Conservation (phyloP, 495 filamentous ascomycete species). For the Penicillium arizonense region DNA sequence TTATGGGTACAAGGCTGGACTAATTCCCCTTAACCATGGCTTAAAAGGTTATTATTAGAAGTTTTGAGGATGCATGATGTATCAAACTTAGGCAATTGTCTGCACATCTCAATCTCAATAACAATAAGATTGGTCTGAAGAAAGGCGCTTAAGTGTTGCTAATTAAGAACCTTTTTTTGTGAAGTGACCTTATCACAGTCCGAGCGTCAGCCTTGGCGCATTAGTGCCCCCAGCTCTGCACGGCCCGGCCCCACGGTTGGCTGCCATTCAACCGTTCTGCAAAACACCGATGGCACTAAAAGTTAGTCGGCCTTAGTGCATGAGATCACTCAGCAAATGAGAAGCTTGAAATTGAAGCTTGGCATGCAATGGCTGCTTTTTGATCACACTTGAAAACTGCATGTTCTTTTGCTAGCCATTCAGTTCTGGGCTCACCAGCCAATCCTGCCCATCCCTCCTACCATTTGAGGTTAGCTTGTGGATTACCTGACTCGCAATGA, state of each 20-base stretch:
- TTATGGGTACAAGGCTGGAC: not conserved
- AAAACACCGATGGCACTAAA: constrained; percentile 6
- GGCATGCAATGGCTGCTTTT: constrained; percentile 14
- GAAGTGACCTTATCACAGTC: constrained; percentile 3
- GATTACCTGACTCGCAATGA: not conserved
- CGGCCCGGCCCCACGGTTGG: constrained; percentile 10
- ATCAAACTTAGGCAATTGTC: not conserved
- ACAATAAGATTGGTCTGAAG: not conserved
- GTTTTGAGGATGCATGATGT: not conserved
- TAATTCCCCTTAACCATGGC: not conserved
- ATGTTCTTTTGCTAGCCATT: not conserved
- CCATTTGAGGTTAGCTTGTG: not conserved
- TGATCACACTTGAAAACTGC: constrained; percentile 1
- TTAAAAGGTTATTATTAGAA: constrained; percentile 4
- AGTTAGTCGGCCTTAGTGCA: not conserved
- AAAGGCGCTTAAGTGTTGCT: constrained; percentile 1
- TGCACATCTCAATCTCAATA: not conserved
- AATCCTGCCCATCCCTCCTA: not conserved
- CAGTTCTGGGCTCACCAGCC: not conserved
- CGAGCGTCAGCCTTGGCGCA: not conserved
- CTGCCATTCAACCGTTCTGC: constrained; percentile 21
- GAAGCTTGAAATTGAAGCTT: constrained; percentile 18
- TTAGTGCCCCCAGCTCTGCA: not conserved
- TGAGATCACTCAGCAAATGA: constrained; percentile 3
- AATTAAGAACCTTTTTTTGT: constrained; percentile 1